These are phyloP conservation scores for Aspergillus costaricaensis DNA, from an alignment of 2,329 filamentous ascomycete genomes.

Conservation along the genomic window DNA sequence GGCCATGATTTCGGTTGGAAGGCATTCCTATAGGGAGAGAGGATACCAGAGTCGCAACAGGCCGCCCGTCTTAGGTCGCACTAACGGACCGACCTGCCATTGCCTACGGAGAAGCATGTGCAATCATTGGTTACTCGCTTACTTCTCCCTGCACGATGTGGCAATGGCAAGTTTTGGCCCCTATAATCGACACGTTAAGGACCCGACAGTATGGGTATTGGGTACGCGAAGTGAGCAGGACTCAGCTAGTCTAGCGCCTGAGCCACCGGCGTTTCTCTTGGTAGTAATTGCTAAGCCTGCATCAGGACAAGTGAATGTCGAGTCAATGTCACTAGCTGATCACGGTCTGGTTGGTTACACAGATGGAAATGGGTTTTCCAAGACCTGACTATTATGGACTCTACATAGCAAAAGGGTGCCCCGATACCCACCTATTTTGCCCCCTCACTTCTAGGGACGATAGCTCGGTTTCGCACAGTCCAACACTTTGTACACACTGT, in stretches of 20 bases:
- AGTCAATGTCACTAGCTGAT: neutral
- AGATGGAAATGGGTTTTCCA: neutral
- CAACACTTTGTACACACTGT: neutral
- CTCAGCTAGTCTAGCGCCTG: neutral
- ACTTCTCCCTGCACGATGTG: neutral
- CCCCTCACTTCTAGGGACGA: conserved; percentile 1
- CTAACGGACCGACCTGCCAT: neutral
- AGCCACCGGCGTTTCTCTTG: neutral
- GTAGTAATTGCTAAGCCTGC: neutral
- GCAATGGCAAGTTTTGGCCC: neutral
- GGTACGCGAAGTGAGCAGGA: neutral
- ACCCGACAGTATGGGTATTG: neutral
- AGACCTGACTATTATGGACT: neutral
- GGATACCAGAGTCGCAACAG: neutral
- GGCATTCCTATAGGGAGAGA: neutral
- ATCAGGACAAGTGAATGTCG: neutral
- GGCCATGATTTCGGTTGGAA: neutral
- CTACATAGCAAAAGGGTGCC: neutral
- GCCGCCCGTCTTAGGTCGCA: neutral
- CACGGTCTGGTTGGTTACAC: conserved; percentile 1
- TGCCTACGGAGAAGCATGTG: neutral
- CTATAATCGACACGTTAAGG: neutral
- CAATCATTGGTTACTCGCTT: neutral
- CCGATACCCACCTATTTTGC: neutral
- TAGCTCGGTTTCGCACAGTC: conserved; percentile 3